Evolutionary conservation across 2,329 filamentous ascomycete genomes (phyloP).

Genomic region (Colletotrichum cuscutae): DNA sequence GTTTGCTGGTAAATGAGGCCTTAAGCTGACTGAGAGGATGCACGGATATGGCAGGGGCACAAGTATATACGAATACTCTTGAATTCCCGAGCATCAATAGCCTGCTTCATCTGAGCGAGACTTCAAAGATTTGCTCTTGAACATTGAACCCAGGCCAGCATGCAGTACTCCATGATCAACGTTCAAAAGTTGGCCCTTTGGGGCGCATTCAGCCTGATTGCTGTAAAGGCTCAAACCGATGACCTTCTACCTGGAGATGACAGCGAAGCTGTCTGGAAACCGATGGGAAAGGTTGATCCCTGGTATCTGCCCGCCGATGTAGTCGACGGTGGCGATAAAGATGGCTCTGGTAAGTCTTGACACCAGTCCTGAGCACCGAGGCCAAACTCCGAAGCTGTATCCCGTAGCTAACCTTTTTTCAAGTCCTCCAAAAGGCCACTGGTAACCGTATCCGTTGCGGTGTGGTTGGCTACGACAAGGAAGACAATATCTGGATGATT

Average conservation of each 20-base stretch:
- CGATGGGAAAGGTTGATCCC: neutral
- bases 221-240: neutral
- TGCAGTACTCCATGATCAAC: neutral
- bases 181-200: neutral
- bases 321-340: neutral
- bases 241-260: neutral
- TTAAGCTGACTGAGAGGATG: neutral
- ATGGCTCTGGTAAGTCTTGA: neutral
- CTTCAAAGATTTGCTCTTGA: neutral
- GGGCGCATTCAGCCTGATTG: neutral
- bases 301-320: neutral
- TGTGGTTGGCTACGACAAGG: neutral
- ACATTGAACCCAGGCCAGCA: neutral
- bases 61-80: neutral
- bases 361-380: neutral
- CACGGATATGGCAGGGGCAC: neutral
- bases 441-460: conserved; percentile 1
- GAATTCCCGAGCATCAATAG: no score
- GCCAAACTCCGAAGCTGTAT: no score
- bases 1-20: neutral
- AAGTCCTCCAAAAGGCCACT: neutral
- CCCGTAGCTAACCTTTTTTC: neutral
- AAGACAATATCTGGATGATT: neutral
- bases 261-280: neutral
- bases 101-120: neutral